phyloP scores from a whole-genome alignment of 208 protist genomes.

The Endotrypanum monterogeii region DNA sequence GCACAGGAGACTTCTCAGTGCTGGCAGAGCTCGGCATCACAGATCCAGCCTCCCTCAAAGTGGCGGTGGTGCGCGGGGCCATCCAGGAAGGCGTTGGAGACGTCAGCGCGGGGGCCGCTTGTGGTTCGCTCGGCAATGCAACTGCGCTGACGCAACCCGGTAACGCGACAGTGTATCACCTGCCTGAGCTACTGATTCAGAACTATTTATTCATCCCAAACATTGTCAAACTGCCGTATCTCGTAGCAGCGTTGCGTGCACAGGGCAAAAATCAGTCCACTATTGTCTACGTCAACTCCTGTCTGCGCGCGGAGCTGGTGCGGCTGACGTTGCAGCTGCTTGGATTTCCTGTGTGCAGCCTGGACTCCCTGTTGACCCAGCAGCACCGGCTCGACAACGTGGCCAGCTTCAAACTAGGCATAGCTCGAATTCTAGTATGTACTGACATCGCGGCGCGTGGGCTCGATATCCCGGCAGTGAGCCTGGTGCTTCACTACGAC shows the following conservation, averaged over 20 bases:
- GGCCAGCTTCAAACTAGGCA: slow-evolving; percentile 95
- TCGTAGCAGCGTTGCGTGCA: slow-evolving; percentile 64
- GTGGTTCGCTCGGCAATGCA: neutral
- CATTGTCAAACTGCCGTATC: slow-evolving; percentile 84
- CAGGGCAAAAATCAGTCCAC: slow-evolving; percentile 68
- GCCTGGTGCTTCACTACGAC: slow-evolving; percentile 98
- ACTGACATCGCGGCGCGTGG: slow-evolving; percentile 95
- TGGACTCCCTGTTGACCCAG: slow-evolving; percentile 98
- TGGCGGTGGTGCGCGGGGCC: slow-evolving; percentile 25
- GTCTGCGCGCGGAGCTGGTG: slow-evolving; percentile 83
- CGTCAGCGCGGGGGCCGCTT: neutral
- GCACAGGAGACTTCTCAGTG: slow-evolving; percentile 10
- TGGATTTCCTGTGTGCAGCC: slow-evolving; percentile 96
- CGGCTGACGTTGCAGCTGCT: slow-evolving; percentile 87
- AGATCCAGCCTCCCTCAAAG: slow-evolving; percentile 20
- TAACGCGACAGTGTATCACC: slow-evolving; percentile 4
- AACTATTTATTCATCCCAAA: slow-evolving; percentile 80
- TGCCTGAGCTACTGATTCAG: slow-evolving; percentile 57
- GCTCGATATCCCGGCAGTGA: slow-evolving; percentile 97
- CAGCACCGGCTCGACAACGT: slow-evolving; percentile 97
- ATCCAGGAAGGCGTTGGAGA: slow-evolving; percentile 4
- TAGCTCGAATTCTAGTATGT: slow-evolving; percentile 86
- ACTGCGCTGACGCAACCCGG: neutral
- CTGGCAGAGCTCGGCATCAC: slow-evolving; percentile 50
- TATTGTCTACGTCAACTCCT: slow-evolving; percentile 89